These are phyloP conservation scores for Marchantia polymorpha DNA, from an alignment of 225 moss, liverwort and hornwort genomes.

Conservation along the genomic window DNA sequence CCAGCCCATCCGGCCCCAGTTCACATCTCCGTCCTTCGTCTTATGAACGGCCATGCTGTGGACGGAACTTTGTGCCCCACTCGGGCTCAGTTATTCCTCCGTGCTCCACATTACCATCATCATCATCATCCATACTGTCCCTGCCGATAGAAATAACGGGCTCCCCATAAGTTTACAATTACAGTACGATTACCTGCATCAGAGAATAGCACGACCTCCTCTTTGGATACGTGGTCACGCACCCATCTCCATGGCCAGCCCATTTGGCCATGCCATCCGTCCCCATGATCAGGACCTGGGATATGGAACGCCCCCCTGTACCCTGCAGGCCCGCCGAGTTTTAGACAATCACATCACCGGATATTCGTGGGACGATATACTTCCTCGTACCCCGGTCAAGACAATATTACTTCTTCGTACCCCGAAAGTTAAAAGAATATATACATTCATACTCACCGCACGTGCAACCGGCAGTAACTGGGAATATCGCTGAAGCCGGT, in stretches of 20 bases:
- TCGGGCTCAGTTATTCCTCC: background rate
- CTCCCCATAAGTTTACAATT: background rate
- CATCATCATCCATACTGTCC: background rate
- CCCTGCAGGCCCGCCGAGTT: slow-evolving; percentile 1
- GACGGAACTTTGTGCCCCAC: background rate
- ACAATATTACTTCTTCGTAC: too few species aligned
- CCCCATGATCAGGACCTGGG: slow-evolving; percentile 2
- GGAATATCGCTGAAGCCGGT: too few species aligned
- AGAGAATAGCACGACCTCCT: background rate
- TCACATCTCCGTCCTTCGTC: background rate
- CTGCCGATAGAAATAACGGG: background rate
- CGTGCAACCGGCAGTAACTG: too few species aligned
- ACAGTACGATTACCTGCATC: background rate
- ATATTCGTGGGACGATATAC: background rate
- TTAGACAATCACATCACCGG: background rate
- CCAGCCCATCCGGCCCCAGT: too few species aligned
- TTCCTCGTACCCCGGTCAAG: too few species aligned
- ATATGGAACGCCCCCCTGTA: slow-evolving; percentile 6
- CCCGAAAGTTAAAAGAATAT: too few species aligned
- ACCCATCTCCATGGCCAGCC: background rate
- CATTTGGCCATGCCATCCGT: background rate
- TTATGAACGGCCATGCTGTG: background rate
- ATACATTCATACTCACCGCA: too few species aligned
- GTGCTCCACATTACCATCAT: background rate
- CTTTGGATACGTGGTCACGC: background rate